Conservation (phyloP, 805 yeast species). For the Candida tammaniensis region DNA sequence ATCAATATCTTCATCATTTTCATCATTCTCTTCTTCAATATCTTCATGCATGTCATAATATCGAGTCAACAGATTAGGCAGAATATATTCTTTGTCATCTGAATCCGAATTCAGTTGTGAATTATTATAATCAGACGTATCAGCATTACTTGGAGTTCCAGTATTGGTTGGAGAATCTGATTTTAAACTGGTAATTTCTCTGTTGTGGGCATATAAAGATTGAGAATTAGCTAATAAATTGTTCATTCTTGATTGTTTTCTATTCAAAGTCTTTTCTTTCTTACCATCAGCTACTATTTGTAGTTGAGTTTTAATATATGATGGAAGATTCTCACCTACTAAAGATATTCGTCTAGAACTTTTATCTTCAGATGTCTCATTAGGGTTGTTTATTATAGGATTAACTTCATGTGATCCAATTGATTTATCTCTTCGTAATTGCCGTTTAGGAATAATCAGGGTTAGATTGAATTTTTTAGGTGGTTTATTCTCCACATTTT, state of each 20-base stretch:
- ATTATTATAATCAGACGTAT: slow-evolving; percentile 11
- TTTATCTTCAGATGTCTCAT: slow-evolving; percentile 4
- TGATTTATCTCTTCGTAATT: background rate
- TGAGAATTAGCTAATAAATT: slow-evolving; percentile 36
- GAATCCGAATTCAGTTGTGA: slow-evolving; percentile 14
- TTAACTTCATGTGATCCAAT: background rate
- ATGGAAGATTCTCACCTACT: slow-evolving; percentile 36
- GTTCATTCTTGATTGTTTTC: slow-evolving; percentile 23
- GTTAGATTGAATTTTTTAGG: slow-evolving; percentile 8
- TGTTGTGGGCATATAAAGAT: slow-evolving; percentile 28
- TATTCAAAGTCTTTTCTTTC: slow-evolving; percentile 6
- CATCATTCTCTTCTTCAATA: slow-evolving; percentile 18
- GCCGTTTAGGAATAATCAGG: slow-evolving; percentile 10
- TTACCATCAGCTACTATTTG: too few species aligned
- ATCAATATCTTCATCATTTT: slow-evolving; percentile 22
- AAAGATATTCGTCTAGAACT: slow-evolving; percentile 26
- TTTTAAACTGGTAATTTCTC: slow-evolving; percentile 15
- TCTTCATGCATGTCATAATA: slow-evolving; percentile 25
- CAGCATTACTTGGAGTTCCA: slow-evolving; percentile 10
- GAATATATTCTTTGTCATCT: slow-evolving; percentile 32
- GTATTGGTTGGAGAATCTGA: slow-evolving; percentile 12
- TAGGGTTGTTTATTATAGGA: background rate
- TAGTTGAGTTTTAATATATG: slow-evolving; percentile 26
- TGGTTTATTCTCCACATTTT: slow-evolving; percentile 6
- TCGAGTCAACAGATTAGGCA: slow-evolving; percentile 37